Conservation (phyloP, 148 eudicot species). For the Fagopyrum homotropicum region DNA sequence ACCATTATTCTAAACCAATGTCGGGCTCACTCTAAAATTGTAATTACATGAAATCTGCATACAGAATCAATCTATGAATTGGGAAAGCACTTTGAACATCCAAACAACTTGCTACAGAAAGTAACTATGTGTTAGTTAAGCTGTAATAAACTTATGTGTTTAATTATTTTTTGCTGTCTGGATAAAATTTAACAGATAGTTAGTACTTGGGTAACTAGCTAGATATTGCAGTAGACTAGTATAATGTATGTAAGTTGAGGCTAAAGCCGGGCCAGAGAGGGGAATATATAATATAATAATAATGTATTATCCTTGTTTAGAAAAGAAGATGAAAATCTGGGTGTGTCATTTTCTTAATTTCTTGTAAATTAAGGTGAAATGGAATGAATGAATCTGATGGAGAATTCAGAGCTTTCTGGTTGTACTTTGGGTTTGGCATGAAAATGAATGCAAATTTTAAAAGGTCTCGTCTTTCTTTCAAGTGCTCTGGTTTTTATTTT, state of each 20-base stretch:
- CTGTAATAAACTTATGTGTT: too few species aligned
- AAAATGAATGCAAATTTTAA: constrained; percentile 8
- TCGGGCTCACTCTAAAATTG: too few species aligned
- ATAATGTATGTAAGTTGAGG: constrained; percentile 2
- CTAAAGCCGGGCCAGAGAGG: not conserved
- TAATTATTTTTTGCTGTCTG: not conserved
- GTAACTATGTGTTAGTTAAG: constrained; percentile 5
- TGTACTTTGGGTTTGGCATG: constrained; percentile 6
- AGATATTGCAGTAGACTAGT: not conserved
- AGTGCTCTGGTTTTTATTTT: not conserved
- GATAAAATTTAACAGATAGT: constrained; percentile 3
- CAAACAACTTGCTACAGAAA: constrained; percentile 15
- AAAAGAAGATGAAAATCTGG: not conserved
- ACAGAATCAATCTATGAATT: too few species aligned
- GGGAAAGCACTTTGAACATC: too few species aligned
- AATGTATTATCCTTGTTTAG: not conserved
- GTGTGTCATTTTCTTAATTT: not conserved
- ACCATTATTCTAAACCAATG: too few species aligned
- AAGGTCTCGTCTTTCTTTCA: not conserved
- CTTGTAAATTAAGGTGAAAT: not conserved
- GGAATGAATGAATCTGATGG: not conserved
- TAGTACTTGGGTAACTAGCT: not conserved
- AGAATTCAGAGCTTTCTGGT: not conserved
- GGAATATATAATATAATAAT: not conserved
- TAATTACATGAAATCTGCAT: too few species aligned